These are phyloP conservation scores for Chrysanthemum seticuspe DNA, from an alignment of 129 eudicot species.

Conservation along the genomic window DNA sequence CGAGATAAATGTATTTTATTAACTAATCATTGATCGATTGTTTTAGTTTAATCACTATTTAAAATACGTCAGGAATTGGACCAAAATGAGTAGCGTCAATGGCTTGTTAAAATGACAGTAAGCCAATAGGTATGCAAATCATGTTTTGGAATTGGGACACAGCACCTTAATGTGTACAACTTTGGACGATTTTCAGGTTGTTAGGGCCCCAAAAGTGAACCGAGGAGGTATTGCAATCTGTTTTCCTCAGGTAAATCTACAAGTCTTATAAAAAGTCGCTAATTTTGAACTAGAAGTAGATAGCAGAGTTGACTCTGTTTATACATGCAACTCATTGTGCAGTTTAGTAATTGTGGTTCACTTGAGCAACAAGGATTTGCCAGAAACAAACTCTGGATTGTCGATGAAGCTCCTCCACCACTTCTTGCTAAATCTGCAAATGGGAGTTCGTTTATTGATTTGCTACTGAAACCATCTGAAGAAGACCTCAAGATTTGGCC, in stretches of 20 bases:
- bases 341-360: conserved; percentile 77
- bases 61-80: conserved; percentile 1
- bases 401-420: conserved; percentile 74
- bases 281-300: not conserved
- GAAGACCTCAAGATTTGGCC: conserved; percentile 86
- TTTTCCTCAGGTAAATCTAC: conserved; percentile 71
- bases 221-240: conserved; percentile 89
- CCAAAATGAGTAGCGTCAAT: not conserved
- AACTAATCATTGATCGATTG: no score
- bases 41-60: conserved; percentile 2
- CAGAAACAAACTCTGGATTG: conserved; percentile 68
- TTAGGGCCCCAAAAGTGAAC: conserved; percentile 65
- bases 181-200: no score
- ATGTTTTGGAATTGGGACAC: no score
- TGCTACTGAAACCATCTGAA: conserved; percentile 76
- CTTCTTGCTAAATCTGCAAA: conserved; percentile 50
- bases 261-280: not conserved
- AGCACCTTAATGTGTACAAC: no score
- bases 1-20: not conserved
- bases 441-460: conserved; percentile 68
- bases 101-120: not conserved
- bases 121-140: no score
- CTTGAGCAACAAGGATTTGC: conserved; percentile 85
- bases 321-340: conserved; percentile 7
- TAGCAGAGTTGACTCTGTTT: not conserved